phyloP scores from a whole-genome alignment of 2,329 filamentous ascomycete species.

The Pyricularia sp. region DNA sequence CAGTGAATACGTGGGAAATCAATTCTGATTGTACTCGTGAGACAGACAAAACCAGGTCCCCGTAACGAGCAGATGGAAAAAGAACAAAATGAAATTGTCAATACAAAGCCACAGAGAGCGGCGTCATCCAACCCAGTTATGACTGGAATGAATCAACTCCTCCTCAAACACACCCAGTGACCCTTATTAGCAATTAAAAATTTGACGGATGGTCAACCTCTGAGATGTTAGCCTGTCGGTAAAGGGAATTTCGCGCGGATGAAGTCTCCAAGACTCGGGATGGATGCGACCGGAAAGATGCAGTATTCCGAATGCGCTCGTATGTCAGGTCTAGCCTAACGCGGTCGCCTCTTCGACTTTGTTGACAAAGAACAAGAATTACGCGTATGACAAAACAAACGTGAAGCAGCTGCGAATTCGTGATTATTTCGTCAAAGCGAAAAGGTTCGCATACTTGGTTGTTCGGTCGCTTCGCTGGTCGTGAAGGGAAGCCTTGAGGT shows the following conservation, averaged over 20 bases:
- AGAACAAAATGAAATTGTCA: constrained; percentile 13
- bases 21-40: constrained; percentile 42
- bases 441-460: neutral
- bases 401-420: neutral
- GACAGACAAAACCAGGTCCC: constrained; percentile 20
- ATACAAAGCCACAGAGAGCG: constrained; percentile 22
- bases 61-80: constrained; percentile 18
- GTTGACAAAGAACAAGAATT: neutral
- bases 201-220: neutral
- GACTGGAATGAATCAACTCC: constrained; percentile 15
- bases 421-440: neutral
- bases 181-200: constrained; percentile 12
- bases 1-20: constrained; percentile 25
- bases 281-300: neutral
- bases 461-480: neutral
- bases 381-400: neutral
- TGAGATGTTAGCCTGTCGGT: neutral
- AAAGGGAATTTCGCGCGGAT: neutral
- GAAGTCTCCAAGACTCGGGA: neutral
- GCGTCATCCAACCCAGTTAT: constrained; percentile 9
- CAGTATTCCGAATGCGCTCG: neutral
- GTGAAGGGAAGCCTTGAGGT: neutral
- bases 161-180: constrained; percentile 16
- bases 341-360: neutral
- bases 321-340: neutral